Evolutionary conservation across 2,329 filamentous ascomycete genomes (phyloP), one percentile per base, ranked within the genome.

Genomic region (Cordyceps farinosa): DNA sequence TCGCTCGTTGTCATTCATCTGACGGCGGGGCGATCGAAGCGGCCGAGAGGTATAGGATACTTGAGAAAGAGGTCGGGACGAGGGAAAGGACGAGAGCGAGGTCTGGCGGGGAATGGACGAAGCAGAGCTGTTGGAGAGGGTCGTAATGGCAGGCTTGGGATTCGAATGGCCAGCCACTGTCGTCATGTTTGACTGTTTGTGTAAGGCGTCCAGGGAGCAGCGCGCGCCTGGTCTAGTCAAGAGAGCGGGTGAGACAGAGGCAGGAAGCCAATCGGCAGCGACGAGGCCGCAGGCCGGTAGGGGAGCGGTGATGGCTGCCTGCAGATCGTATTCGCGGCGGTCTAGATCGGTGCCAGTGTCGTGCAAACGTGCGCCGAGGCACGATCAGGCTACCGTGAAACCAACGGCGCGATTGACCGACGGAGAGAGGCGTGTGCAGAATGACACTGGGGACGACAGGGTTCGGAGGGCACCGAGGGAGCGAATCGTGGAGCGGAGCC

Each of bases 31-130:
- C 51, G 84, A 86, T 71, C 79, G 81, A 55, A 83, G 78, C 51
- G 83, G 82, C 64, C 82, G 80, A 65, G 78, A 82, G 70, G 72
- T 73, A 69, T 79, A 79, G 62, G 84, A 86, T 79, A 86, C 83
- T 70, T 84, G 79, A 62, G 84, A 87, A 57, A 80, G 78, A 53
- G 84, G 83, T 64, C 84, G 80, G 57, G 85, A 84, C 11, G 83
- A 82, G 65, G 86, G 84, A 70, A 88, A 86, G 48, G 87, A 89
- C 32, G 86, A 84, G 54, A 89, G 77, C n/a, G 87, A 90, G 48
- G 83, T 81, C 70, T 82, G 77, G 69, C 72, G 72, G 50, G 51
- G 55, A 27, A 57, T 61, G 15, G 63, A 56, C 11, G 65, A 60
- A 8, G 70, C 65, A 57, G 72, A 73, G 66, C 67, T 71, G 71